phyloP scores from a whole-genome alignment of 257 asterid genomes.

The Datura wrightii region DNA sequence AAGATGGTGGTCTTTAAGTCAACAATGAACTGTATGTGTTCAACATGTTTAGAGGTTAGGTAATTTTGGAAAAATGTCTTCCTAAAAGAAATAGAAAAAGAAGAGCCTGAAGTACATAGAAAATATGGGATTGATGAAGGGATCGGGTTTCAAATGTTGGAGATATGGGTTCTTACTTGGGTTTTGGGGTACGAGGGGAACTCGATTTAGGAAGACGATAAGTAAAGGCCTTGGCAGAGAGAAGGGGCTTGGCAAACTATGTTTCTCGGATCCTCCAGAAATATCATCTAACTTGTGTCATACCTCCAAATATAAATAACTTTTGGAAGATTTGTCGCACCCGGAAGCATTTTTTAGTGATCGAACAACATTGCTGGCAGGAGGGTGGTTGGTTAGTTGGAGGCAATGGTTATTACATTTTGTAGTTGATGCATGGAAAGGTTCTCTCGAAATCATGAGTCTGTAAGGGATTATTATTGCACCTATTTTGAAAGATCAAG shows the following conservation, averaged over 20 bases:
- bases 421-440: background rate
- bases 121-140: background rate
- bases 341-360: background rate
- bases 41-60: background rate
- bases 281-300: background rate
- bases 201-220: background rate
- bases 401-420: background rate
- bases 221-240: background rate
- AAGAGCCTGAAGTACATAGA: background rate
- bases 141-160: background rate
- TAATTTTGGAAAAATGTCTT: background rate
- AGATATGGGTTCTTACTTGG: background rate
- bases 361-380: background rate
- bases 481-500: background rate
- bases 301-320: background rate
- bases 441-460: background rate
- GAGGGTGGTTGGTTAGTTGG: conserved; percentile 19
- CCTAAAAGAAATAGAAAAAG: background rate
- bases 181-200: background rate
- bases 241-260: background rate
- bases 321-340: background rate
- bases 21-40: background rate
- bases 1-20: conserved; percentile 1
- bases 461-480: background rate
- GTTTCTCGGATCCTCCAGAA: background rate